Base-by-base conservation (phyloP, 305 asterid species). In the Andrographis paniculata region DNA sequence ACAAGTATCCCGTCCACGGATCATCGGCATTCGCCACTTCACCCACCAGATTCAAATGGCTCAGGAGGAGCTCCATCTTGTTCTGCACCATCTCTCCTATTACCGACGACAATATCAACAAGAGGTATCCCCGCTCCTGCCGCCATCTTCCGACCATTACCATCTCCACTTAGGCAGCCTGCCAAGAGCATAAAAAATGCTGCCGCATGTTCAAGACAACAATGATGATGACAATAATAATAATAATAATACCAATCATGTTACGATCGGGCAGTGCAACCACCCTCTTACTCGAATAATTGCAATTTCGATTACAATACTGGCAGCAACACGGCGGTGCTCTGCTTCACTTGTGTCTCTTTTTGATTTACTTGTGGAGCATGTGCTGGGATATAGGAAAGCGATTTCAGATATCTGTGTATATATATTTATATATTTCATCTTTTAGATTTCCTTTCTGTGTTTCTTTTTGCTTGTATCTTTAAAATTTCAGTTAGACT, bases 1-100 rank as follows among this genome's bases (percentile, higher is more conserved):
- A 75, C 1, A 74, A 69, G 54, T 56, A 66, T 23, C 95, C 94
- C 0, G 91, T 82, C 0, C 50, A 76, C 9, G 95, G 94, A 9
- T 76, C 0, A 73, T 69, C 2, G 78, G 74, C 14, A 77, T 82
- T 21, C 83, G 75, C 14, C 71, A 73, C 1, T 71, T 82, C 13
- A 42, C 33, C 12, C 61, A 58, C 50, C 73, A 76, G 30, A 68
- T 85, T 38, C 85, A 72, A 16, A 9, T 69, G 21, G 72, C 71
- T 0, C 67, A 74, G 24, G 85, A 85, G 43, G 81, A 82, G 45
- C 85, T 82, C 20, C 75, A 73, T 14, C 65, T 67, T 9, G 67
- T 75, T 49, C 58, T 66, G 45, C 65, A 77, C 0, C 94, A 85
- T 14, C 71, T 85, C 5, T 70, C 63, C 0, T 73, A 66, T 38